A percentile compares a stretch with the other conserved stretches of the same genome.
Conservation (phyloP, 495 filamentous ascomycete genomes). For the Pseudomonodictys pantanalensis region DNA sequence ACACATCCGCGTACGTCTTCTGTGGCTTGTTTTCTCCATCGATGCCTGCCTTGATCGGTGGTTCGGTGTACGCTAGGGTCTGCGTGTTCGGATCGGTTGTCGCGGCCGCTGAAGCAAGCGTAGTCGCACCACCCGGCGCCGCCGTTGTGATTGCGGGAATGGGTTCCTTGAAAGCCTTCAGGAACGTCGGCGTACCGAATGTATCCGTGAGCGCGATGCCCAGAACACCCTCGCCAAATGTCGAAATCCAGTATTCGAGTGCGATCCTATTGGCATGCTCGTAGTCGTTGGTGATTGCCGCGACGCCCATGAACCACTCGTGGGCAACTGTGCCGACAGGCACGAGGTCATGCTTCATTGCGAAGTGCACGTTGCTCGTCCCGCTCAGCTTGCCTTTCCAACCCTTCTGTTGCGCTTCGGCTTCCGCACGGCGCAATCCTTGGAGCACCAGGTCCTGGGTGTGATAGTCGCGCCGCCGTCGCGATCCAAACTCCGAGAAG, state of each 20-base stretch:
- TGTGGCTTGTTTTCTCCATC: conserved; percentile 27
- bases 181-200: conserved; percentile 88
- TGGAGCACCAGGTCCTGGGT: conserved; percentile 90
- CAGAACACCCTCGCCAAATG: conserved; percentile 87
- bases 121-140: conserved; percentile 20
- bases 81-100: conserved; percentile 4
- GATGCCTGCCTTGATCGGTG: conserved; percentile 30
- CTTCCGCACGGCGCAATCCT: conserved; percentile 70
- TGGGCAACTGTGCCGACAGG: conserved; percentile 94
- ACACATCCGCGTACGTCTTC: conserved; percentile 78
- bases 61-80: conserved; percentile 30
- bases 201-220: conserved; percentile 96
- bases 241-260: conserved; percentile 80
- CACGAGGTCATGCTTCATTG: conserved; percentile 78
- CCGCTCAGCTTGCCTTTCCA: conserved; percentile 72
- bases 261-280: conserved; percentile 76
- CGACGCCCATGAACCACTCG: conserved; percentile 99
- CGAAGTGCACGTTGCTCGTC: conserved; percentile 95
- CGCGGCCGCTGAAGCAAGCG: conserved; percentile 23
- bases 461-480: conserved; percentile 85
- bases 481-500: conserved; percentile 90
- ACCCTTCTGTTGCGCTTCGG: conserved; percentile 54
- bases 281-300: conserved; percentile 86
- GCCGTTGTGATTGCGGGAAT: conserved; percentile 42
- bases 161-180: conserved; percentile 74